phyloP scores from a whole-genome alignment of 768 basidiomycete species.

The Lactifluus volemus region DNA sequence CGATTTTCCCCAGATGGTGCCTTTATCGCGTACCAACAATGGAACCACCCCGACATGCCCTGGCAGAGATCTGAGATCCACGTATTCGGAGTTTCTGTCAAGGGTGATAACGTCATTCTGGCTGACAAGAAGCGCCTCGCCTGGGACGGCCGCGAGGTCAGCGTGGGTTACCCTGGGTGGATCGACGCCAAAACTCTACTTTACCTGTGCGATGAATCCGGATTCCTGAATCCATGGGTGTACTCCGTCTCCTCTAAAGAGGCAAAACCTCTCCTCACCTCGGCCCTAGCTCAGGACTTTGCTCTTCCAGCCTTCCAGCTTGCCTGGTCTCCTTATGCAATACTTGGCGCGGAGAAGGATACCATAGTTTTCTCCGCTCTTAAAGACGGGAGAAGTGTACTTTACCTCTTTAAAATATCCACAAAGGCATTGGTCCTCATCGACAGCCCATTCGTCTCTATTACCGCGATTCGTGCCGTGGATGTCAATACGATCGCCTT shows the following conservation, averaged over 20 bases:
- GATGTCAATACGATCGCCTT: neutral
- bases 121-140: neutral
- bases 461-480: neutral
- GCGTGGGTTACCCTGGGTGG: constrained; percentile 5
- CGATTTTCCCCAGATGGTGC: constrained; percentile 52
- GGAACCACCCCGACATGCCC: constrained; percentile 65
- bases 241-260: neutral
- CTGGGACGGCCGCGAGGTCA: constrained; percentile 1
- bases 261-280: neutral
- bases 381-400: neutral
- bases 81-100: constrained; percentile 38
- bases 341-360: neutral
- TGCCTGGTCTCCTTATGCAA: neutral
- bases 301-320: neutral
- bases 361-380: neutral
- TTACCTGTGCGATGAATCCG: constrained; percentile 7
- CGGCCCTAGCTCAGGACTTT: constrained; percentile 3
- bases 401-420: neutral
- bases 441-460: constrained; percentile 5
- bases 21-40: constrained; percentile 53
- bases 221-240: constrained; percentile 5
- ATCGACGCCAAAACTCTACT: neutral
- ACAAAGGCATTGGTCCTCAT: neutral
- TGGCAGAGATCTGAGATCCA: constrained; percentile 58
- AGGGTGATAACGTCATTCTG: constrained; percentile 11